These are phyloP conservation scores for Claviceps quebecensis DNA, from an alignment of 2,329 filamentous ascomycete genomes.

Conservation along the genomic window DNA sequence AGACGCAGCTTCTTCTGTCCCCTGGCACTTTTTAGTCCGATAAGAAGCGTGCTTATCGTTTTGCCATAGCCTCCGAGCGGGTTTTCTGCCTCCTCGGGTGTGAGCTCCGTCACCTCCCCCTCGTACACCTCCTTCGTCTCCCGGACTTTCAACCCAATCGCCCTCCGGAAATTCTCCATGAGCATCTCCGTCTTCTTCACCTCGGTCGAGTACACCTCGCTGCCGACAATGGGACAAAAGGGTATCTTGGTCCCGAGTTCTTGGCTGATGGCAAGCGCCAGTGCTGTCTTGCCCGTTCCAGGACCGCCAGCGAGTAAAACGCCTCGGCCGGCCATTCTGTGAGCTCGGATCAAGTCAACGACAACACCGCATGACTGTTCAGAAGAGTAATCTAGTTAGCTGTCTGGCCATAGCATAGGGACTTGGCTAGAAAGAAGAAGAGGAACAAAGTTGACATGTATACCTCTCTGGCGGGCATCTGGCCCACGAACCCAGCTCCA, in stretches of 20 bases:
- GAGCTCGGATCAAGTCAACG: conserved; percentile 86
- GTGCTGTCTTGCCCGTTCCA: conserved; percentile 91
- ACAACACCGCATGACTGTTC: conserved; percentile 83
- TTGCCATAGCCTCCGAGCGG: conserved; percentile 92
- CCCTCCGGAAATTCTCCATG: conserved; percentile 97
- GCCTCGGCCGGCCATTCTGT: conserved; percentile 94
- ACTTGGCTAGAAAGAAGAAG: not conserved
- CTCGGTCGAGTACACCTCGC: conserved; percentile 94
- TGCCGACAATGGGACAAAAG: conserved; percentile 95
- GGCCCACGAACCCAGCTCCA: conserved; percentile 77
- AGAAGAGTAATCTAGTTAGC: not conserved
- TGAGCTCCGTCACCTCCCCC: conserved; percentile 94
- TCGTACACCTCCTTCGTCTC: conserved; percentile 99
- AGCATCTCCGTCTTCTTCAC: conserved; percentile 99
- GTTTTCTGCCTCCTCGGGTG: conserved; percentile 95
- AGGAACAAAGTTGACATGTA: conserved; percentile 9
- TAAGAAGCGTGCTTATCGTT: conserved; percentile 90
- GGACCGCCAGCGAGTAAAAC: conserved; percentile 89
- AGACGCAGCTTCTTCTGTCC: conserved; percentile 95
- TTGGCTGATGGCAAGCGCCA: conserved; percentile 89
- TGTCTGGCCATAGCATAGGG: conserved; percentile 8
- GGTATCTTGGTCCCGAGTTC: conserved; percentile 96
- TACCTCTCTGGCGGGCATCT: conserved; percentile 78
- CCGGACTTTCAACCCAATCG: conserved; percentile 90
- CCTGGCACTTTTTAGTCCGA: conserved; percentile 87